Evolutionary conservation across 148 eudicot species (phyloP).

Genomic region (Polygonum aviculare): DNA sequence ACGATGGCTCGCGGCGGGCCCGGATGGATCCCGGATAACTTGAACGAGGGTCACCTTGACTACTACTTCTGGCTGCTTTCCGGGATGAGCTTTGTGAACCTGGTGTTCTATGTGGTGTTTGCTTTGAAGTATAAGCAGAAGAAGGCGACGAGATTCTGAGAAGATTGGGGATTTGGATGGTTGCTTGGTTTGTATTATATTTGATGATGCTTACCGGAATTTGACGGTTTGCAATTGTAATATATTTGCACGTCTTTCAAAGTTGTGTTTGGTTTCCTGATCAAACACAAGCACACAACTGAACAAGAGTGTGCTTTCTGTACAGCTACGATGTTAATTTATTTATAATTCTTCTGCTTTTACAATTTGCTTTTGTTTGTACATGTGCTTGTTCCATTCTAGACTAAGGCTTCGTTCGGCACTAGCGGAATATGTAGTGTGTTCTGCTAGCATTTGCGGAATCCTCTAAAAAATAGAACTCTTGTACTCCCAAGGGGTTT

Average conservation of each 20-base stretch:
- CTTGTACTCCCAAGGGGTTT: too few relatives aligned
- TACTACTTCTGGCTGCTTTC: conserved; percentile 7
- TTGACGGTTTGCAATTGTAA: background rate
- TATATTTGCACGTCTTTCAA: conserved; percentile 2
- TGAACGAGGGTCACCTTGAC: conserved; percentile 9
- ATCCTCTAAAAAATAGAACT: too few relatives aligned
- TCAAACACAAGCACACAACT: background rate
- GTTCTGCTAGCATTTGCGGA: too few relatives aligned
- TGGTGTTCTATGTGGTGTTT: background rate
- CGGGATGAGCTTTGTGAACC: background rate
- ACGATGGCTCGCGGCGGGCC: background rate
- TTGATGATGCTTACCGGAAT: background rate
- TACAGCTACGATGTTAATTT: background rate
- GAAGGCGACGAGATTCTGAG: background rate
- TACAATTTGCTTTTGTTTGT: background rate
- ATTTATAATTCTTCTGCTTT: background rate
- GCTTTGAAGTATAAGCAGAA: conserved; percentile 12
- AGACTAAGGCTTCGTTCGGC: too few relatives aligned
- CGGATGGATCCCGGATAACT: conserved; percentile 9
- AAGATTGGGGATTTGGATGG: background rate
- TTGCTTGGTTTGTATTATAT: background rate
- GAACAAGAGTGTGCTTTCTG: conserved; percentile 2
- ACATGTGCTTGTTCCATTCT: background rate
- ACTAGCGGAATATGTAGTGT: too few relatives aligned
- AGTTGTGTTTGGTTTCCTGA: background rate